A percentile compares a stretch with the other conserved stretches of the same genome.
These are phyloP conservation scores for Beverwykella pulmonaria DNA, from an alignment of 495 filamentous ascomycete genomes.

Conservation along the genomic window DNA sequence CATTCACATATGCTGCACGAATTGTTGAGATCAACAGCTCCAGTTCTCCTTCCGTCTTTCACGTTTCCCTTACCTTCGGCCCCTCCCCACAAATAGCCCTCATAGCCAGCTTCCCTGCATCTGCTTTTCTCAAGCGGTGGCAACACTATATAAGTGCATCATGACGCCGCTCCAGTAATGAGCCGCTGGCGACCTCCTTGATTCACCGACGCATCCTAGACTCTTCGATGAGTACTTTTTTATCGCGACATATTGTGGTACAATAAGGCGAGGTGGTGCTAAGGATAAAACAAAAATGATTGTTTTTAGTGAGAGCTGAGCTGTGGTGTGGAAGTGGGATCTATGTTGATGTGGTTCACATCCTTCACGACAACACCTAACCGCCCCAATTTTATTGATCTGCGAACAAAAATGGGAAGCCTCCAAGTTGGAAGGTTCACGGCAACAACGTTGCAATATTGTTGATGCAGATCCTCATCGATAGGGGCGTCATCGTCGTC, in stretches of 20 bases:
- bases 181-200: background rate
- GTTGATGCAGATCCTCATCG: constrained; percentile 5
- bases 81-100: background rate
- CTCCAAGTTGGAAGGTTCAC: no score
- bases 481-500: background rate
- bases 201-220: background rate
- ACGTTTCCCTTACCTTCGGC: background rate
- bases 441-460: no score
- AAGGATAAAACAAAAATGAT: no score
- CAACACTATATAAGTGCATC: background rate
- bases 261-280: no score
- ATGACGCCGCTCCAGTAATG: background rate
- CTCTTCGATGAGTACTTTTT: no score
- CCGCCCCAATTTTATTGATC: no score
- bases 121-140: background rate
- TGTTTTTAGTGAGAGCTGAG: no score
- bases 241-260: no score
- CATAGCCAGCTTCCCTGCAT: background rate
- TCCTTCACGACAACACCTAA: no score
- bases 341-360: no score
- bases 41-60: background rate
- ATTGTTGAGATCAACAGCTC: background rate
- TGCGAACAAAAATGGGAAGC: no score
- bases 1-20: background rate
- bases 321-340: no score